Evolutionary conservation across 805 yeast species (phyloP), one percentile per base, ranked within the genome.

Genomic region (Candida pini): DNA sequence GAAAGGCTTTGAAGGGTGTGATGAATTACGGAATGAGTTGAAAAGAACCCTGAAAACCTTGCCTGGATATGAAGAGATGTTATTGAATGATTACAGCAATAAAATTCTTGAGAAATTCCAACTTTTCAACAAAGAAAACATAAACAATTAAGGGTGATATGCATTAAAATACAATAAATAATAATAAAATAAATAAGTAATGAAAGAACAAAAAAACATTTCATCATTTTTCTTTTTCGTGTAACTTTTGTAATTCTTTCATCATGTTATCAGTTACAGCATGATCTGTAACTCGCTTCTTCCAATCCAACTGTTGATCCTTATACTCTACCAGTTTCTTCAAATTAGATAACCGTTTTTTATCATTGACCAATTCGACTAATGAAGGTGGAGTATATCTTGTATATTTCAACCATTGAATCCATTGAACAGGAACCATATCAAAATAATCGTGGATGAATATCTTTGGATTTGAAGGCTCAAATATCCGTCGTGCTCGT

Each of bases 321-420:
- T 69, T 73, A 28, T 67, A 67, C 32, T 57, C 56, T 4, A 77
- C 76, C 44, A 76, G 58, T 8, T 66, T 45, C 50, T 74, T 71
- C 43, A 84, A 63, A 12, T 62, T 63, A 26, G 63, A 64, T 32
- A 76, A 74, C 24, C 95, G 64, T 20, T 62, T 48, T 46, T 74
- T 65, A 45, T 85, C 94, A 2, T 59, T 61, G 2, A 69, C 44
- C 26, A 85, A 66, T 41, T 85, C 95, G 25, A 68, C 63, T 15
- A 85, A 47, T 0, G 78, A 64, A 0, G 95, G 95, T 6, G 78
- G 68, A 2, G 58, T 51, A 1, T 63, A 57, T 32, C 92, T 65
- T 2, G 84, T 76, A 45, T 73, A 64, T 34, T 90, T 58, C 15
- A 86, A 66, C 95, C 95, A 85, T 53, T 81, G 89, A 25, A 73